Conservation (phyloP, 164 flowering plant species). For the Sextonia rubra region DNA sequence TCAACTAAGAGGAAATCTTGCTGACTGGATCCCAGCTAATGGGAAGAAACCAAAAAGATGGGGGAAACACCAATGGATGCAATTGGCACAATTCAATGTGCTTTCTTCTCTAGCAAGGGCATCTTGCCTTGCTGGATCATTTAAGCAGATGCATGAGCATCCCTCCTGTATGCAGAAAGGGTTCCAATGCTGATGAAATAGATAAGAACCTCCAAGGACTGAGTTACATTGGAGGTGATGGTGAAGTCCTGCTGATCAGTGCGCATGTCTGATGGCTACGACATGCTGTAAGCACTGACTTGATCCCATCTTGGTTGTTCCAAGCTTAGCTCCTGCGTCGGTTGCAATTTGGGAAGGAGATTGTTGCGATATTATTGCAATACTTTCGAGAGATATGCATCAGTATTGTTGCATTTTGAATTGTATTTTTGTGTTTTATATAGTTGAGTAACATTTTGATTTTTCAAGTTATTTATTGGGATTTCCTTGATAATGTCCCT, state of each 20-base stretch:
- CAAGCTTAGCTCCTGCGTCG: conserved; percentile 60
- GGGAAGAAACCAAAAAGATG: no score
- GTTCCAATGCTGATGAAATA: conserved; percentile 68
- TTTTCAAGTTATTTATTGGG: no score
- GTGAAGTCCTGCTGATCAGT: conserved; percentile 54
- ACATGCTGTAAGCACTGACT: conserved; percentile 56
- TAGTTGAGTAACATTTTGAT: no score
- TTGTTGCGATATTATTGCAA: no score
- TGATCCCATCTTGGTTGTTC: conserved; percentile 76
- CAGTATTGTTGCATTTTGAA: no score
- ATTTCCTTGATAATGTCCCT: no score
- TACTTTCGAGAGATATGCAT: no score
- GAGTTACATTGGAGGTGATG: conserved; percentile 50
- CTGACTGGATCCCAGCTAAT: no score
- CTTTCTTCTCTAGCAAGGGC: conserved; percentile 54
- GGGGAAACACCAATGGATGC: conserved; percentile 96
- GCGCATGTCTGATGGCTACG: conserved; percentile 54
- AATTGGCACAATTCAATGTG: conserved; percentile 67
- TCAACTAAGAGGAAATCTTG: no score
- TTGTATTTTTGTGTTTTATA: no score
- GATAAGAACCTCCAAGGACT: conserved; percentile 36
- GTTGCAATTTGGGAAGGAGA: neutral
- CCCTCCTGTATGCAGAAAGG: conserved; percentile 77
- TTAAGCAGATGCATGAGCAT: conserved; percentile 81
- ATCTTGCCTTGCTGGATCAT: conserved; percentile 65